These are phyloP conservation scores for Xerocomus minutiporus DNA, from an alignment of 1,284 basidiomycete species.

Conservation along the genomic window DNA sequence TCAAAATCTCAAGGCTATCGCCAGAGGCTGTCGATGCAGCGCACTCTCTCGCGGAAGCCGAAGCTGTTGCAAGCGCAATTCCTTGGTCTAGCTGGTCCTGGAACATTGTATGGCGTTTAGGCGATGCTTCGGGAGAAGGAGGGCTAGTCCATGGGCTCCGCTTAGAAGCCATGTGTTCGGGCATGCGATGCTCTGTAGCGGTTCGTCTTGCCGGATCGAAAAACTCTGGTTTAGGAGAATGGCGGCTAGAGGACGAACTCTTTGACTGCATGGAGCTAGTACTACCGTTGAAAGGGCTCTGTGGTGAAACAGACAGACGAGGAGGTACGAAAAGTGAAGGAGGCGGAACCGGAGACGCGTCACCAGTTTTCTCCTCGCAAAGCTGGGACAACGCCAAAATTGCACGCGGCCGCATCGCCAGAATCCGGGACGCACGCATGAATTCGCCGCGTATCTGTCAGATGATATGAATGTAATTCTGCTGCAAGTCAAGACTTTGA, in stretches of 20 bases:
- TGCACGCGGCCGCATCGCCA: conserved; percentile 74
- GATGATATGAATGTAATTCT: not conserved
- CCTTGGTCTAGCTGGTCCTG: conserved; percentile 61
- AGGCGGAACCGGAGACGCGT: conserved; percentile 34
- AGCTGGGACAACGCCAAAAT: conserved; percentile 77
- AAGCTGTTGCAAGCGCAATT: conserved; percentile 63
- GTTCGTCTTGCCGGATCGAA: conserved; percentile 39
- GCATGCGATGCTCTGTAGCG: conserved; percentile 35
- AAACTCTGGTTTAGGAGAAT: conserved; percentile 48
- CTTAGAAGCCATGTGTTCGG: conserved; percentile 75
- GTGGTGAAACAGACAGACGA: conserved; percentile 57
- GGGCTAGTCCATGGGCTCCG: conserved; percentile 77
- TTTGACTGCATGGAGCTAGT: conserved; percentile 55
- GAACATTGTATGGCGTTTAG: conserved; percentile 60
- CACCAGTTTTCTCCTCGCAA: conserved; percentile 72
- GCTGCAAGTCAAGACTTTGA: not conserved
- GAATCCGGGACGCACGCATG: conserved; percentile 89
- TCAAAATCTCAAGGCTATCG: conserved; percentile 52
- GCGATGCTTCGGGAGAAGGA: conserved; percentile 70
- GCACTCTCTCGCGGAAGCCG: conserved; percentile 50
- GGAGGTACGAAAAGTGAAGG: conserved; percentile 51
- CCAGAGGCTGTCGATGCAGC: conserved; percentile 50
- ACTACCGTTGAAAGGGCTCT: conserved; percentile 64
- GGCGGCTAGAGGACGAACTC: conserved; percentile 40
- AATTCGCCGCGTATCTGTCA: conserved; percentile 95